These are phyloP conservation scores for Salix exigua DNA, from an alignment of 345 rosid genomes.

Conservation along the genomic window DNA sequence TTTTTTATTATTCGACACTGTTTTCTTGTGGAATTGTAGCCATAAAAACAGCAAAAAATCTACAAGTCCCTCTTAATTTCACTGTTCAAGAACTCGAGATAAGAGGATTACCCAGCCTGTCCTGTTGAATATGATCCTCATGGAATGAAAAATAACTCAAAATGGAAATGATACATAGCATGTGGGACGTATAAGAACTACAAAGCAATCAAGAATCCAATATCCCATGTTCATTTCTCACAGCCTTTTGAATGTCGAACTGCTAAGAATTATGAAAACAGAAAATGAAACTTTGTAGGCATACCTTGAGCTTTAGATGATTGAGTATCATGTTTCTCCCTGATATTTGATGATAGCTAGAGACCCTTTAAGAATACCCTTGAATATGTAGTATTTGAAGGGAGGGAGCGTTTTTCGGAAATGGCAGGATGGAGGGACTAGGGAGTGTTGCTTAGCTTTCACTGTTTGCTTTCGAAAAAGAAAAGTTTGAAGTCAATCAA, in stretches of 20 bases:
- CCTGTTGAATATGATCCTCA: neutral
- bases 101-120: neutral
- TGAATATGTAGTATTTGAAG: neutral
- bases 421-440: neutral
- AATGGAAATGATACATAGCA: neutral
- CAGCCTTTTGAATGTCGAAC: neutral
- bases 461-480: neutral
- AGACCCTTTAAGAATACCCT: neutral
- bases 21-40: neutral
- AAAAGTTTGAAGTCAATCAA: conserved; percentile 15
- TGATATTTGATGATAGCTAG: neutral
- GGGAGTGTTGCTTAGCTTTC: neutral
- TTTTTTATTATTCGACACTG: neutral
- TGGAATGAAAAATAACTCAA: neutral
- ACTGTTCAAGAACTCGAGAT: neutral
- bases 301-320: conserved; percentile 58
- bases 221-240: neutral
- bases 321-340: conserved; percentile 42
- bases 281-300: neutral
- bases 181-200: neutral
- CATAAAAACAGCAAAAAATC: neutral
- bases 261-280: neutral
- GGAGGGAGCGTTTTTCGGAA: neutral
- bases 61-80: neutral
- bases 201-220: neutral